phyloP scores from a whole-genome alignment of 495 filamentous ascomycete genomes.

The Aspergillus funiculosus region DNA sequence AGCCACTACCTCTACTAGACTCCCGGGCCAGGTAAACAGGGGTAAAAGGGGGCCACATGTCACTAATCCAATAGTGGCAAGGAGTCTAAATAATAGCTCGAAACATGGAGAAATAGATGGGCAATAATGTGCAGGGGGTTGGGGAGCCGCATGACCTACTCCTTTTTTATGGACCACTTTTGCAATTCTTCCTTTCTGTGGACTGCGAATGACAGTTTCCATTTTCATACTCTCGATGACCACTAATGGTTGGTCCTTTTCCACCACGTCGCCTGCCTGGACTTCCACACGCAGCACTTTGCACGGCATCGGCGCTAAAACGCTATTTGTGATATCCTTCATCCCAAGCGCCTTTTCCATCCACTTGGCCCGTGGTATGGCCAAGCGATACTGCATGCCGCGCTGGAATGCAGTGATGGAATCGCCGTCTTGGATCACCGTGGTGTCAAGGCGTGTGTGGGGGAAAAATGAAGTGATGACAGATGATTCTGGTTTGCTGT shows the following conservation, averaged over 20 bases:
- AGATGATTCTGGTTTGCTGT: slow-evolving; percentile 29
- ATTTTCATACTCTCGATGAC: slow-evolving; percentile 99
- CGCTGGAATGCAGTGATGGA: slow-evolving; percentile 75
- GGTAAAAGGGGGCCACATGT: not conserved
- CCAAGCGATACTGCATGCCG: slow-evolving; percentile 69
- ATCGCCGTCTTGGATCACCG: slow-evolving; percentile 64
- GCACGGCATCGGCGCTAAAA: slow-evolving; percentile 90
- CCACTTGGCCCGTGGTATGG: slow-evolving; percentile 65
- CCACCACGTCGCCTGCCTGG: slow-evolving; percentile 69
- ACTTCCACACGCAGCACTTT: slow-evolving; percentile 85
- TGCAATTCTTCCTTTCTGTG: slow-evolving; percentile 71
- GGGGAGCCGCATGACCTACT: slow-evolving; percentile 52
- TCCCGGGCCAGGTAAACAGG: not conserved
- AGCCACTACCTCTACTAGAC: not conserved
- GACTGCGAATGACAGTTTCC: slow-evolving; percentile 94
- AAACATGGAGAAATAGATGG: slow-evolving; percentile 5
- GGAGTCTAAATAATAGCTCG: slow-evolving; percentile 7
- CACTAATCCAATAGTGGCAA: slow-evolving; percentile 6
- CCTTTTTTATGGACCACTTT: slow-evolving; percentile 81
- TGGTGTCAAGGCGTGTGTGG: slow-evolving; percentile 72
- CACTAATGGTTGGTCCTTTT: slow-evolving; percentile 81
- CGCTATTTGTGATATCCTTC: slow-evolving; percentile 75
- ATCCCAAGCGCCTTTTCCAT: slow-evolving; percentile 78
- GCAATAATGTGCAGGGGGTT: slow-evolving; percentile 5
- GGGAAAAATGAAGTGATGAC: slow-evolving; percentile 59